Base-by-base conservation (phyloP, 2,329 filamentous ascomycete genomes). In the Coniochaeta sp. region DNA sequence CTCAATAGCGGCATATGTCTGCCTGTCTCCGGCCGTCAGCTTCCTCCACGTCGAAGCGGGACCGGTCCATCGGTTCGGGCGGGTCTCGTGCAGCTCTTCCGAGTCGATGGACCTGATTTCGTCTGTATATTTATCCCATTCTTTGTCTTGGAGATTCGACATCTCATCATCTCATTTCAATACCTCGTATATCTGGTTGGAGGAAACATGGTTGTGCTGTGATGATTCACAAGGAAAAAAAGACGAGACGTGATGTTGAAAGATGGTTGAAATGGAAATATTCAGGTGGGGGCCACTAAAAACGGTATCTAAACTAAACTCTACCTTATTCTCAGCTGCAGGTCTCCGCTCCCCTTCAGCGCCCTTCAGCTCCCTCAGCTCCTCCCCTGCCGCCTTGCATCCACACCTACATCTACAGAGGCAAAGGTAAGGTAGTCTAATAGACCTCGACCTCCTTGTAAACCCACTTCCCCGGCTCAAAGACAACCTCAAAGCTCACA, bases 61-160 rank as follows among this genome's bases (percentile, higher is more conserved):
- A 1, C 91, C 90, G n/a, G 72, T 77, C 80, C 89, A 96, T 62
- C 85, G 86, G 69, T 95, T 95, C 11, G 87, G 87, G 1, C 89
- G 82, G 54, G 74, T 71, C 56, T 76, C 70, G 63, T 75, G 68
- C 33, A 82, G 74, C 58, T 80, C 78, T 3, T 78, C 77, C 6
- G 79, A 80, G 31, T 72, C 73, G 65, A 80, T 70, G 14, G 77
- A 79, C n/a, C 71, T 71, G 64, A 77, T 77, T 63, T 79, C 77
- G 62, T 77, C 77, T 59, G 72, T 80, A 64, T 78, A 76, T 28
- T 77, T 71, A 63, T 79, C 76, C 74, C 77, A 79, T 60, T 65
- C 62, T 19, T n/a, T 14, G 26, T 52, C 26, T 2, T 17, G 11
- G 19, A 22, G 19, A 16, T 52, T 31, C 14, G 47, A 31, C 22